phyloP scores from a whole-genome alignment of 2,329 filamentous ascomycete genomes.

The Alternaria brassicae region DNA sequence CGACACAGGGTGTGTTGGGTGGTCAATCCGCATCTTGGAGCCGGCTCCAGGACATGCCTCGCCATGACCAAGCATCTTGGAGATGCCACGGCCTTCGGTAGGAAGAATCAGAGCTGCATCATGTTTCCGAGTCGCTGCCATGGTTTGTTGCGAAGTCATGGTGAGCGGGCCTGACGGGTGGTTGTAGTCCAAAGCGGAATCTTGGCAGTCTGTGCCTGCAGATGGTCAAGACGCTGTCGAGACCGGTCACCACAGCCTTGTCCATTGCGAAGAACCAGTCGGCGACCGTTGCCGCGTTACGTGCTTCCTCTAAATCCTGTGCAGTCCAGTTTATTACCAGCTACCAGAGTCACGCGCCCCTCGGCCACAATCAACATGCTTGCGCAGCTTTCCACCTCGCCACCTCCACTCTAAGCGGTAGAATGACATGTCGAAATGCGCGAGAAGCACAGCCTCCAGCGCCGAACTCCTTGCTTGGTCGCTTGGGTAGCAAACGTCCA shows the following conservation, averaged over 20 bases:
- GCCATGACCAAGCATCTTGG: background rate
- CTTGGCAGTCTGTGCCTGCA: conserved; percentile 35
- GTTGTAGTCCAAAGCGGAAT: conserved; percentile 16
- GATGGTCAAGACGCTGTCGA: conserved; percentile 23
- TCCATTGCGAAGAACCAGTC: background rate
- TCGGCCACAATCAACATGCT: conserved; percentile 19
- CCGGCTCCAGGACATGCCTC: background rate
- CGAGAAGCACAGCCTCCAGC: background rate
- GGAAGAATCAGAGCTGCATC: background rate
- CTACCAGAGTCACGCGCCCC: conserved; percentile 22
- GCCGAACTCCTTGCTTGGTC: background rate
- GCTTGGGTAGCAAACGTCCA: too few species aligned
- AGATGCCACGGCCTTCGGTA: background rate
- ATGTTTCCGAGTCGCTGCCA: background rate
- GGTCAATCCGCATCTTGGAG: background rate
- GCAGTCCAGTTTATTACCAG: conserved; percentile 20
- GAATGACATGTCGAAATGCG: conserved; percentile 1
- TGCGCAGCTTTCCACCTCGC: conserved; percentile 12
- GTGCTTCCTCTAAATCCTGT: conserved; percentile 5
- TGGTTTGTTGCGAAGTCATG: conserved; percentile 1
- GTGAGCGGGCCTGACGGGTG: conserved; percentile 18
- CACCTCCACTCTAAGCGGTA: conserved; percentile 13
- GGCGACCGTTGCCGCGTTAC: conserved; percentile 12
- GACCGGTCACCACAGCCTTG: conserved; percentile 7
- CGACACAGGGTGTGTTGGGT: background rate